Evolutionary conservation across 2,329 filamentous ascomycete species (phyloP).

Genomic region (Beauveria sp.): DNA sequence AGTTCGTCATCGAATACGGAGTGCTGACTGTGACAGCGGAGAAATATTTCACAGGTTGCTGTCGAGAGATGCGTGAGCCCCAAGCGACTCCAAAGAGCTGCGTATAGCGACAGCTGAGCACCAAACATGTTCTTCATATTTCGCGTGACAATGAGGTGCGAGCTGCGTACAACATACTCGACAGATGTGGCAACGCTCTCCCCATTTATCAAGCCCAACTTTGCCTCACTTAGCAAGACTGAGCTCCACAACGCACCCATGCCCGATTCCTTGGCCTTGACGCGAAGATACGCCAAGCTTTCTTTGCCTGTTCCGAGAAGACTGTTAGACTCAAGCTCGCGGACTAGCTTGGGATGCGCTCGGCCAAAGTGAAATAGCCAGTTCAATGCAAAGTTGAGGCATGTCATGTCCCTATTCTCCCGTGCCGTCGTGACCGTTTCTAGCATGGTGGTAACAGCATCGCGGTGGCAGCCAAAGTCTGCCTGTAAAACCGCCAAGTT

Average conservation of each 20-base stretch:
- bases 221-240: slow-evolving; percentile 78
- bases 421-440: slow-evolving; percentile 92
- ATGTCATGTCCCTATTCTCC: slow-evolving; percentile 86
- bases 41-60: slow-evolving; percentile 63
- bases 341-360: slow-evolving; percentile 69
- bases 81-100: slow-evolving; percentile 68
- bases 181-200: slow-evolving; percentile 56
- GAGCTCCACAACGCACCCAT: slow-evolving; percentile 83
- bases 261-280: slow-evolving; percentile 76
- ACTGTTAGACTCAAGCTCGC: slow-evolving; percentile 60
- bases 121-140: slow-evolving; percentile 67
- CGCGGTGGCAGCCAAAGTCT: slow-evolving; percentile 85
- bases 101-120: slow-evolving; percentile 63
- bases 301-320: slow-evolving; percentile 75
- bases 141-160: slow-evolving; percentile 71
- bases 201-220: slow-evolving; percentile 66
- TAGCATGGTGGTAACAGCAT: slow-evolving; percentile 89
- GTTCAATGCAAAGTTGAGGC: slow-evolving; percentile 89
- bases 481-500: slow-evolving; percentile 90
- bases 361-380: slow-evolving; percentile 96
- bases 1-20: slow-evolving; percentile 67
- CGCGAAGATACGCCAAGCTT: slow-evolving; percentile 73
- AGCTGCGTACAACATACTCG: slow-evolving; percentile 75
- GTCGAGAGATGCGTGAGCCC: slow-evolving; percentile 52
- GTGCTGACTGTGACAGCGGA: slow-evolving; percentile 58